Base-by-base conservation (phyloP, 768 basidiomycete genomes). In the Paxillus ammoniavirescens region DNA sequence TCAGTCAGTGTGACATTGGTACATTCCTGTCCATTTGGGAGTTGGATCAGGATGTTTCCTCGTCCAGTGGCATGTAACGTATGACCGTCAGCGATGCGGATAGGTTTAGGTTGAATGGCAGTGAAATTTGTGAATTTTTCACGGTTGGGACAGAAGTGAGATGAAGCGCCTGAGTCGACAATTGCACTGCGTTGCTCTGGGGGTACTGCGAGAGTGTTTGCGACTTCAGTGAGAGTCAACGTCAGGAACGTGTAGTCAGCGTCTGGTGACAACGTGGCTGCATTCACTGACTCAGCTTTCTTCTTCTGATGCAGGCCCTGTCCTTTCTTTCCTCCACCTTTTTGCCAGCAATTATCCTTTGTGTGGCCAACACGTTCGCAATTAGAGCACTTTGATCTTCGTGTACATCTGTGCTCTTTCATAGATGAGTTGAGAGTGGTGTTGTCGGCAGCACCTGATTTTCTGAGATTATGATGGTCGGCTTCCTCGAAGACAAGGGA, bases 311-410 rank as follows among this genome's bases (percentile, higher is more conserved):
- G 55, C 0, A 64, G 71, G 6, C 68, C 57, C 62, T 75, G 73
- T 8, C 73, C 73, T 40, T 72, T 71, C 55, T 71, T 69, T 41
- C 72, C 71, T 28, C 74, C 69, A 9, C 73, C 73, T 43, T 63
- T 50, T 9, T 61, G 60, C 52, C 58, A 75, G 50, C 73, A 75
- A 12, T 69, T 47, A 15, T 54, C 50, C 15, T 61, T 61, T 3
- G 45, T 18, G 35, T 75, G 72, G 1, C 71, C 64, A 40, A 21
- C 3, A 36, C 31, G 46, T 50, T 51, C 56, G 56, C 72, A 75
- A 50, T 71, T 72, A 10, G 17, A n/a, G 7, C 15, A 12, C 10
- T 46, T 46, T 1, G 30, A 21, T 31, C 47, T 52, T 23, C 21
- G 33, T 14, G 28, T n/a, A 5, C 30, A 1, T 21, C 14, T 26